Conservation (phyloP, 2,329 filamentous ascomycete species). For the Aspergillaceae sp. region DNA sequence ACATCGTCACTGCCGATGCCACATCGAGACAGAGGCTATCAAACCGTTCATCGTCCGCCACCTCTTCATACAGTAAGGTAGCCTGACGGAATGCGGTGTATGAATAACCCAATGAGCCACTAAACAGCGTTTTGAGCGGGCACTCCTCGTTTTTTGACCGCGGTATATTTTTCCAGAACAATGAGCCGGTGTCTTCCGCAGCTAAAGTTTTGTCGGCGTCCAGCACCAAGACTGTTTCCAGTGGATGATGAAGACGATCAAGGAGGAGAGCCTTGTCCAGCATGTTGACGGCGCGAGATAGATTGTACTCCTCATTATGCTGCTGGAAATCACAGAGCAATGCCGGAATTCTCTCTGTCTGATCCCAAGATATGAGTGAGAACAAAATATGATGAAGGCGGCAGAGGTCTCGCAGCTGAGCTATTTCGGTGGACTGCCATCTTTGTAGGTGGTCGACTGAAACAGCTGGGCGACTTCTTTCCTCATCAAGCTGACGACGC, state of each 20-base stretch:
- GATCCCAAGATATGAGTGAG: constrained; percentile 3
- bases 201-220: constrained; percentile 53
- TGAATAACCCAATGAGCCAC: constrained; percentile 40
- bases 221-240: constrained; percentile 45
- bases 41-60: constrained; percentile 29
- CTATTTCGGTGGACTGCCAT: constrained; percentile 45
- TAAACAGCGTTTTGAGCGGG: constrained; percentile 42
- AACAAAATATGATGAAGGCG: constrained; percentile 42
- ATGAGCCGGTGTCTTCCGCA: constrained; percentile 17
- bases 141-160: constrained; percentile 4
- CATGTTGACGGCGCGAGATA: constrained; percentile 14
- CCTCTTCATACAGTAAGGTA: constrained; percentile 45
- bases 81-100: constrained; percentile 50
- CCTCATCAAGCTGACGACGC: constrained; percentile 32
- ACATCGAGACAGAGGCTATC: constrained; percentile 39
- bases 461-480: constrained; percentile 24
- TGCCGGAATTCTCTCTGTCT: not conserved
- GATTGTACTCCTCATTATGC: constrained; percentile 36
- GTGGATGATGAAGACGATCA: constrained; percentile 2
- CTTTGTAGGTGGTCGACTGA: constrained; percentile 33
- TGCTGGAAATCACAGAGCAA: constrained; percentile 26
- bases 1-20: constrained; percentile 35
- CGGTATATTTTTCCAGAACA: constrained; percentile 9
- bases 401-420: constrained; percentile 39
- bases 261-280: constrained; percentile 29